Conservation (phyloP, 345 rosid species). For the Brassica carinata region DNA sequence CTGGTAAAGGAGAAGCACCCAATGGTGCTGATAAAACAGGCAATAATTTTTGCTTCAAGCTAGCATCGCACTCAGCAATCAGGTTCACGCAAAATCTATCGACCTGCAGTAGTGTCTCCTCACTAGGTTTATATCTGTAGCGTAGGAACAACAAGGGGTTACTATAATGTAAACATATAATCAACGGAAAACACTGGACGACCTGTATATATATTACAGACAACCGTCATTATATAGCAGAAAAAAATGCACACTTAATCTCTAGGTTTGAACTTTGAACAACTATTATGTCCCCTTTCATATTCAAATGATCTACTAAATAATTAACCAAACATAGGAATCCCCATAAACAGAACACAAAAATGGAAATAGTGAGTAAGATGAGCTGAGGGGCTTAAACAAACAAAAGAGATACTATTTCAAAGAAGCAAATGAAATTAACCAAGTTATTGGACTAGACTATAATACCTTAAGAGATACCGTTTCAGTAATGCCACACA, state of each 20-base stretch:
- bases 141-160: constrained; percentile 26
- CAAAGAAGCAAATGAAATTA: constrained; percentile 22
- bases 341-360: background rate
- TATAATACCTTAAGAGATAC: constrained; percentile 72
- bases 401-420: constrained; percentile 21
- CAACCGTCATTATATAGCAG: background rate
- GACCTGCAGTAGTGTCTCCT: constrained; percentile 86
- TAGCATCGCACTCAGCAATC: constrained; percentile 75
- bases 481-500: constrained; percentile 94
- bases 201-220: constrained; percentile 3
- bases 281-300: background rate
- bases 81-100: constrained; percentile 80
- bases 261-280: background rate
- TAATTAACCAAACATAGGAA: constrained; percentile 2
- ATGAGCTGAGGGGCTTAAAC: constrained; percentile 12
- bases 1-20: constrained; percentile 74
- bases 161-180: constrained; percentile 19
- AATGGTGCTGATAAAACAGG: constrained; percentile 45
- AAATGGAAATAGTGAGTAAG: background rate
- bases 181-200: constrained; percentile 11
- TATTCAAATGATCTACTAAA: constrained; percentile 24
- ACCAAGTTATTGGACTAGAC: constrained; percentile 27
- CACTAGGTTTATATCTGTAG: constrained; percentile 92
- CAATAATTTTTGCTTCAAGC: constrained; percentile 53
- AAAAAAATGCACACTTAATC: background rate